Conservation (phyloP, 257 asterid species). For the Euphrasia confusa region DNA sequence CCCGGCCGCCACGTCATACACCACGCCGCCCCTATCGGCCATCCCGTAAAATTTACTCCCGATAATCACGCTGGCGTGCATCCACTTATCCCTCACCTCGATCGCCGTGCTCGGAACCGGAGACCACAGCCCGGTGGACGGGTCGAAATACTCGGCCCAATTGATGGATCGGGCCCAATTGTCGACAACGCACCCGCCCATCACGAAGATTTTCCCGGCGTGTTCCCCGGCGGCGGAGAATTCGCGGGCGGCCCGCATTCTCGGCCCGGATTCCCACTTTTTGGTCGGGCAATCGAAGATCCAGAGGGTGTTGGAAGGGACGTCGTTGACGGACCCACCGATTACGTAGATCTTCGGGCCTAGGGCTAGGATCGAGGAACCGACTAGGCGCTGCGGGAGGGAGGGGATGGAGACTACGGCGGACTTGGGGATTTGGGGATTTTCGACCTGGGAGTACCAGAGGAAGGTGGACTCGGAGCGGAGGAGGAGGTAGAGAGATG, state of each 20-base stretch:
- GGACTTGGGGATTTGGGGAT: slow-evolving; percentile 26
- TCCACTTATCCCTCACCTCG: slow-evolving; percentile 87
- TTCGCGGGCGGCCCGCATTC: slow-evolving; percentile 65
- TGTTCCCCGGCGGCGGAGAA: slow-evolving; percentile 70
- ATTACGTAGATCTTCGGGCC: slow-evolving; percentile 63
- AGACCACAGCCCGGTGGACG: slow-evolving; percentile 42
- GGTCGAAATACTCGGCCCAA: slow-evolving; percentile 87
- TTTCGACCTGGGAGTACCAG: slow-evolving; percentile 50
- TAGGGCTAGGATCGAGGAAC: slow-evolving; percentile 54
- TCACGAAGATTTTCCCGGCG: slow-evolving; percentile 56
- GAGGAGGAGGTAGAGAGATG: slow-evolving; percentile 56
- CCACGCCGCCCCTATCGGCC: slow-evolving; percentile 98
- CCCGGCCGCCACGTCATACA: slow-evolving; percentile 46
- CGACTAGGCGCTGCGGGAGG: slow-evolving; percentile 53
- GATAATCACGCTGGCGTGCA: slow-evolving; percentile 82
- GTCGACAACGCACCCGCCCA: slow-evolving; percentile 90
- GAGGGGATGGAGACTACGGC: slow-evolving; percentile 43
- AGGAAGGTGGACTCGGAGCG: slow-evolving; percentile 51
- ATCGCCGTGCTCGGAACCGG: slow-evolving; percentile 53
- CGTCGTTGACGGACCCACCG: slow-evolving; percentile 71
- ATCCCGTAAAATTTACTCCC: slow-evolving; percentile 59
- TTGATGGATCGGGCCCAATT: slow-evolving; percentile 66
- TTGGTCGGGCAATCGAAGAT: slow-evolving; percentile 69
- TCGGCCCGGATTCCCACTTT: slow-evolving; percentile 69
- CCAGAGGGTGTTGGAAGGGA: slow-evolving; percentile 55